phyloP scores from a whole-genome alignment of 2,329 filamentous ascomycete species.

The Ascochyta clinopodiicola region DNA sequence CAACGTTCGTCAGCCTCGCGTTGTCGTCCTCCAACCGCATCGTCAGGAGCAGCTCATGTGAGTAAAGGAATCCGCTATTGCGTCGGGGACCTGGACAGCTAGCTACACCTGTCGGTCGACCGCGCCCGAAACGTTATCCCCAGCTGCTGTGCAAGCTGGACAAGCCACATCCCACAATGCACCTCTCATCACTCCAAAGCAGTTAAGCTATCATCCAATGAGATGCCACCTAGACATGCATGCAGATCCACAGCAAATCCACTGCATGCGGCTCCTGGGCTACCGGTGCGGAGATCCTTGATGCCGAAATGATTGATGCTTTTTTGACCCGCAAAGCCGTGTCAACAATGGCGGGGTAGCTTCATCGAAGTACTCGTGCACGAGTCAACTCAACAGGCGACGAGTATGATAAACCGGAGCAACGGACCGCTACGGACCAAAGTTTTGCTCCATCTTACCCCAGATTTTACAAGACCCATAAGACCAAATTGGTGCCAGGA shows the following conservation, averaged over 20 bases:
- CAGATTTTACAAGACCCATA: background rate
- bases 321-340: conserved; percentile 19
- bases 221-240: background rate
- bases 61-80: conserved; percentile 5
- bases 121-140: conserved; percentile 23
- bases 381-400: background rate
- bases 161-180: conserved; percentile 24
- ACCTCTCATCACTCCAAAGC: conserved; percentile 8
- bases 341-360: conserved; percentile 24
- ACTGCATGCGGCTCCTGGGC: conserved; percentile 30
- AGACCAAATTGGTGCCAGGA: background rate
- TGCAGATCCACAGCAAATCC: conserved; percentile 12
- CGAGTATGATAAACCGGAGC: background rate
- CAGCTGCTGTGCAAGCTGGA: conserved; percentile 12
- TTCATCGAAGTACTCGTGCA: background rate
- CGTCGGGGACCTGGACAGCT: conserved; percentile 18
- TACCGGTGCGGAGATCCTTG: conserved; percentile 30
- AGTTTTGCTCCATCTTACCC: background rate
- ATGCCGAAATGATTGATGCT: conserved; percentile 17
- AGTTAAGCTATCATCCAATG: conserved; percentile 17
- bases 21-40: conserved; percentile 7
- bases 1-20: conserved; percentile 3
- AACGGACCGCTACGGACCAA: conserved; percentile 3
- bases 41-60: conserved; percentile 16
- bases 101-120: conserved; percentile 29